Base-by-base conservation (phyloP, 1,139 yeast genomes). In the Nakaseomyces bracarensis region DNA sequence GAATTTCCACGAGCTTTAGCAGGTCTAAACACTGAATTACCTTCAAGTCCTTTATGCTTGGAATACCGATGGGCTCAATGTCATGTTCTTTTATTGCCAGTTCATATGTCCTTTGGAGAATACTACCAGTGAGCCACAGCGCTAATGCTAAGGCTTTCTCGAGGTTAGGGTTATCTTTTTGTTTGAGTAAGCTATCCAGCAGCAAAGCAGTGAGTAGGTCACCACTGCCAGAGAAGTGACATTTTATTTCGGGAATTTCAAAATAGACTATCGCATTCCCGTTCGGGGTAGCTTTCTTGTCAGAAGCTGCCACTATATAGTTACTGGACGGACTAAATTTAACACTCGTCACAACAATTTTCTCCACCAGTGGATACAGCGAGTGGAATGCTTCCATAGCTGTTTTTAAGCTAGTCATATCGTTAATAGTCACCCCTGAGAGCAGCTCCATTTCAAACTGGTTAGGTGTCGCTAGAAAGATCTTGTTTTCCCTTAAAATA, bases 191-290 rank as follows among this genome's bases (percentile, higher is more conserved):
- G 44, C 79, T 69, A 62, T 85, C 91, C 2, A 83, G 61, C 30
- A 87, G 61, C 36, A 89, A 60, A 0, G 95, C 94, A 0, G 94
- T 76, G 58, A 91, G 86, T 35, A 91, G 66, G 55, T 91, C 98
- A 2, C 98, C 98, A 4, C 91, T 87, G 0, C 98, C 97, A 1
- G 93, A 82, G 60, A 89, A 89, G 49, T 81, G 80, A 2, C 89
- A 80, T 38, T 79, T 71, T 42, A 85, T 73, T 35, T 69, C 63
- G 4, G 80, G 77, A 14, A 79, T 68, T 51, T 69, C 61, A 60
- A 65, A 66, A 44, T 66, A 65, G 6, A 63, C 50, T 36, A 45
- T 36, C 29, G 49, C 40, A 11, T 44, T 38, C 3, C 37, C 29
- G 26, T 4, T 33, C n/a, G n/a, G n/a, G n/a, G n/a, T n/a, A n/a